Evolutionary conservation across 1,284 basidiomycete genomes (phyloP).

Genomic region (Anthracocystis setariae): DNA sequence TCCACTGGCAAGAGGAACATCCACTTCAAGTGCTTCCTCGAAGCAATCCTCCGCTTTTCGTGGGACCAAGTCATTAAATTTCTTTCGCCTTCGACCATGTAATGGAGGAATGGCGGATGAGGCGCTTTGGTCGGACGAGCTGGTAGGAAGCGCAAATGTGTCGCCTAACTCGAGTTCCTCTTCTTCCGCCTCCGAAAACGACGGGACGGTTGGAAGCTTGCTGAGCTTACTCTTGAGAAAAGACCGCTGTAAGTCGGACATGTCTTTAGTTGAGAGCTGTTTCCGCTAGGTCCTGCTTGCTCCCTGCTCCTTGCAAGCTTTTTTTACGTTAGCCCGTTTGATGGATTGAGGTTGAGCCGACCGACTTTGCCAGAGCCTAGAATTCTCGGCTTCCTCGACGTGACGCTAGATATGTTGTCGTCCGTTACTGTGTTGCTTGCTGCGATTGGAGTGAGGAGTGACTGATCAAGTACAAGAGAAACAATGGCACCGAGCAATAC

Average conservation of each 20-base stretch:
- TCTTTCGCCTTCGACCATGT: constrained; percentile 4
- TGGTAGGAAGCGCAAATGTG: constrained; percentile 2
- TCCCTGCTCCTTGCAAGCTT: too few species aligned
- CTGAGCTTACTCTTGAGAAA: constrained; percentile 44
- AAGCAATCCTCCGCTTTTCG: constrained; percentile 60
- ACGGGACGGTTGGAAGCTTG: constrained; percentile 45
- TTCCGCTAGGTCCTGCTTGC: too few species aligned
- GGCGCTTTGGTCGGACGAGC: background rate
- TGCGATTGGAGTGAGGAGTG: too few species aligned
- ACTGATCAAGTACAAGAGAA: too few species aligned
- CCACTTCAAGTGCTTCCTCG: constrained; percentile 61
- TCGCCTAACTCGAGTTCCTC: constrained; percentile 8
- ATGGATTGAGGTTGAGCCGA: too few species aligned
- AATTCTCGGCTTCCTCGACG: too few species aligned
- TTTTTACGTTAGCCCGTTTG: too few species aligned
- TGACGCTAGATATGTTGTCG: too few species aligned
- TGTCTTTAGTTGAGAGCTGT: constrained; percentile 1
- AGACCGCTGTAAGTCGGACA: constrained; percentile 41
- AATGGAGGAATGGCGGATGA: background rate
- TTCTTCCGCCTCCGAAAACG: constrained; percentile 22
- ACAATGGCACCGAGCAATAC: too few species aligned
- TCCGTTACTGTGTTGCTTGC: too few species aligned
- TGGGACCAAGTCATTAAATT: constrained; percentile 39
- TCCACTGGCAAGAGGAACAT: constrained; percentile 35
- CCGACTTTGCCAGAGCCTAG: too few species aligned